Conservation (phyloP, 331 rosid genomes). For the Prunus yedoensis region DNA sequence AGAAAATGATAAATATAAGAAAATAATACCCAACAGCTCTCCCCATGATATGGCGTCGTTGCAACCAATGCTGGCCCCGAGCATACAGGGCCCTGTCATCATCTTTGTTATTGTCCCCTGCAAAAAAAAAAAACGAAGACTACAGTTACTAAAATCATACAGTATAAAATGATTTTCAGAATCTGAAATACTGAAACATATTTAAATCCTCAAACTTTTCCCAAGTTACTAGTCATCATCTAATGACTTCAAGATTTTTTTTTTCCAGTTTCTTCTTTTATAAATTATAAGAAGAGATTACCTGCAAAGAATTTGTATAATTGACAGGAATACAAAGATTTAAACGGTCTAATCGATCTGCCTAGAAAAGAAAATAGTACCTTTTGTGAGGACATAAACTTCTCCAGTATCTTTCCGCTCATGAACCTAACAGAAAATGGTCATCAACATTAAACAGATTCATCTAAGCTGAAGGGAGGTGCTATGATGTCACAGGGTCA, state of each 20-base stretch:
- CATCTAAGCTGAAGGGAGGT: background rate
- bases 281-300: background rate
- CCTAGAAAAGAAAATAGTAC: slow-evolving; percentile 26
- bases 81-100: slow-evolving; percentile 56
- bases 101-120: slow-evolving; percentile 44
- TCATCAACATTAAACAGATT: background rate
- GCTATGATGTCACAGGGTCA: background rate
- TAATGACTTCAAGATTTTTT: background rate
- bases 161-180: background rate
- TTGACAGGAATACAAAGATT: background rate
- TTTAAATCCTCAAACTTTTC: background rate
- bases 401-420: slow-evolving; percentile 50
- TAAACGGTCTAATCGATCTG: background rate
- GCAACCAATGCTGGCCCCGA: slow-evolving; percentile 50
- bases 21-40: slow-evolving; percentile 50
- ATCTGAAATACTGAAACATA: background rate
- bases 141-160: background rate
- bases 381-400: slow-evolving; percentile 66
- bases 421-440: slow-evolving; percentile 55
- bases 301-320: background rate
- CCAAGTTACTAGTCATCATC: background rate
- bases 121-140: slow-evolving; percentile 15
- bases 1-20: background rate
- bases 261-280: background rate
- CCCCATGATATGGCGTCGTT: slow-evolving; percentile 51